These are phyloP conservation scores for Thalassiosira profunda DNA, from an alignment of 108 stramenopile genomes.

Conservation along the genomic window DNA sequence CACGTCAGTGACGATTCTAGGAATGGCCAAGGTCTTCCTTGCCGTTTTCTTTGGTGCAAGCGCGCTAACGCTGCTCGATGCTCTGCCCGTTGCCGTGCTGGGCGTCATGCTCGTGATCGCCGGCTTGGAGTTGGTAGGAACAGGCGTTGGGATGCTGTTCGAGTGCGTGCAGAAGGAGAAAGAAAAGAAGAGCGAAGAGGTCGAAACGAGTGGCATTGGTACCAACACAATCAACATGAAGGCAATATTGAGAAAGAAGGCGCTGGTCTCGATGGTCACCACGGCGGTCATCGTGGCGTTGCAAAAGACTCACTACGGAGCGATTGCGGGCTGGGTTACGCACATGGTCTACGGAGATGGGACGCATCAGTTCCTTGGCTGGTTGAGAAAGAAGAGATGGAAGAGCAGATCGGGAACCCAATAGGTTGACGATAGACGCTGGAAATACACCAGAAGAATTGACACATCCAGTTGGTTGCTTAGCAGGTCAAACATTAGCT, in stretches of 20 bases:
- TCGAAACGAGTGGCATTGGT: too few species aligned
- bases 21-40: constrained; percentile 63
- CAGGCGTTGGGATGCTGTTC: constrained; percentile 55
- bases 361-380: constrained; percentile 20
- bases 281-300: constrained; percentile 70
- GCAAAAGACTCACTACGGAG: constrained; percentile 73
- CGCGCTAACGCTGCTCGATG: constrained; percentile 69
- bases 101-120: constrained; percentile 79
- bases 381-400: constrained; percentile 29
- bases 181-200: constrained; percentile 1
- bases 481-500: too few species aligned
- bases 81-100: constrained; percentile 70
- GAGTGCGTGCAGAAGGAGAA: constrained; percentile 32
- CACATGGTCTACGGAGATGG: constrained; percentile 68
- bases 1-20: constrained; percentile 78
- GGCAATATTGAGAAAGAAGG: constrained; percentile 39
- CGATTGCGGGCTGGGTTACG: constrained; percentile 66
- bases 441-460: too few species aligned
- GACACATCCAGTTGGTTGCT: too few species aligned
- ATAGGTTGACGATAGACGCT: too few species aligned
- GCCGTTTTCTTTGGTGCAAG: constrained; percentile 70
- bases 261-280: constrained; percentile 62
- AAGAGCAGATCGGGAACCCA: too few species aligned
- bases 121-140: constrained; percentile 76
- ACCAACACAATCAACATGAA: neutral